These are phyloP conservation scores for Zelonia costaricensis DNA, from an alignment of 208 protist genomes.

Conservation along the genomic window DNA sequence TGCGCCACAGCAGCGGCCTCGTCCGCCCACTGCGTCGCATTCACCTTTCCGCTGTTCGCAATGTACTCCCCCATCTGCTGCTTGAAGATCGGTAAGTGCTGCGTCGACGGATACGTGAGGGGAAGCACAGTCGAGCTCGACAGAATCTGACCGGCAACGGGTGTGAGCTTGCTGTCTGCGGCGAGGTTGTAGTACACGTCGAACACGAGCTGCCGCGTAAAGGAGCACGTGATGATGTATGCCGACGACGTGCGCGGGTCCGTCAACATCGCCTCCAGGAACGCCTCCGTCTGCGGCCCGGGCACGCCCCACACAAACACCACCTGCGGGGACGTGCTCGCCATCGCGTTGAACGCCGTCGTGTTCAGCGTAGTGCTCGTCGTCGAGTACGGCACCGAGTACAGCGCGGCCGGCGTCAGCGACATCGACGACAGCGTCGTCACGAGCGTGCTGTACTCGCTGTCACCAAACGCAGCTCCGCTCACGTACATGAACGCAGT, in stretches of 20 bases:
- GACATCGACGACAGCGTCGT: conserved; percentile 4
- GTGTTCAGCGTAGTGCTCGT: conserved; percentile 12
- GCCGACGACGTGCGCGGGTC: conserved; percentile 28
- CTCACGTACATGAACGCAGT: conserved; percentile 58
- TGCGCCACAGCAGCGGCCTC: neutral
- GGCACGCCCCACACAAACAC: conserved; percentile 33
- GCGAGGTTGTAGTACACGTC: conserved; percentile 17
- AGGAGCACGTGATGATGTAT: conserved; percentile 23
- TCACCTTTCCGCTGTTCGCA: neutral
- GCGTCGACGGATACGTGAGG: conserved; percentile 20
- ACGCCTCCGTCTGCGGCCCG: conserved; percentile 19
- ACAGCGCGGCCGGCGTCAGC: conserved; percentile 15
- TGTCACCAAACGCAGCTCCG: conserved; percentile 28
- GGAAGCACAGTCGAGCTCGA: conserved; percentile 37
- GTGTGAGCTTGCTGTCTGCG: neutral
- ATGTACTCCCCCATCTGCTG: conserved; percentile 44
- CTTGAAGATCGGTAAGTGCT: conserved; percentile 37
- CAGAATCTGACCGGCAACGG: conserved; percentile 34
- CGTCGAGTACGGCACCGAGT: conserved; percentile 8
- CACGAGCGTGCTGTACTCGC: conserved; percentile 20
- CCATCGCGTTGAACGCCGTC: conserved; percentile 36
- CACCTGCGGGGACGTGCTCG: conserved; percentile 36
- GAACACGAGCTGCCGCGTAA: conserved; percentile 19
- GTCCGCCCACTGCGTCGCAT: neutral
- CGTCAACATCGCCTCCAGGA: conserved; percentile 23